Conservation (phyloP, 2,329 filamentous ascomycete species). For the Sclerotinia minor region DNA sequence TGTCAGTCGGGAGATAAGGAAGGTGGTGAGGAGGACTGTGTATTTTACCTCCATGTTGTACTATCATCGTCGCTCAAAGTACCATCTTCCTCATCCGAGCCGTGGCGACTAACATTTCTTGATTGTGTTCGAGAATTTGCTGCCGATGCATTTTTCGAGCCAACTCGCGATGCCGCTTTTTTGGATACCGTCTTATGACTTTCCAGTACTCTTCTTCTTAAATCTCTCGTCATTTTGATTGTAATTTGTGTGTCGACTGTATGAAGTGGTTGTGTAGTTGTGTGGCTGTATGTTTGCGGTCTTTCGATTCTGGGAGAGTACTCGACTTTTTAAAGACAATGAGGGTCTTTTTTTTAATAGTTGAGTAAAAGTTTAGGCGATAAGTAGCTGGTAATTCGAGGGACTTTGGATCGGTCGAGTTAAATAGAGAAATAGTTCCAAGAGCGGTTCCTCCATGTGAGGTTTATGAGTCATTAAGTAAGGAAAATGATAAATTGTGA, state of each 20-base stretch:
- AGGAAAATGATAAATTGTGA: constrained; percentile 2
- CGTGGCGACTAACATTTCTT: constrained; percentile 50
- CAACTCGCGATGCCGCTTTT: constrained; percentile 53
- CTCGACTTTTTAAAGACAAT: neutral
- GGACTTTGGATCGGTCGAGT: neutral
- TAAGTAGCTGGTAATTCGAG: neutral
- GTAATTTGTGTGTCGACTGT: neutral
- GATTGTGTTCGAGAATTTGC: constrained; percentile 51
- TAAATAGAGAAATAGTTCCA: neutral
- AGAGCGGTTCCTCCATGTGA: too few relatives aligned
- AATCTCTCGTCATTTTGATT: constrained; percentile 38
- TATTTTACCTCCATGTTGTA: constrained; percentile 53
- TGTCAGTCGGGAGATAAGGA: neutral
- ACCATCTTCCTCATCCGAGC: constrained; percentile 55
- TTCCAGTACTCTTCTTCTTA: constrained; percentile 56
- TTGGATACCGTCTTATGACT: constrained; percentile 59
- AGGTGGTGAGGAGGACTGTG: neutral
- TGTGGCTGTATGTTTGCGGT: neutral
- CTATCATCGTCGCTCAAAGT: constrained; percentile 50
- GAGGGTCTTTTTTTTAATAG: neutral
- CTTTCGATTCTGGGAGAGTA: neutral
- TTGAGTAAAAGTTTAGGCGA: neutral
- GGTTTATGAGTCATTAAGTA: constrained; percentile 1
- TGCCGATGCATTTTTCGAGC: constrained; percentile 51
- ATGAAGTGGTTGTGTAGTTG: neutral